phyloP scores from a whole-genome alignment of 2,329 filamentous ascomycete species.

The Fusarium sp. region DNA sequence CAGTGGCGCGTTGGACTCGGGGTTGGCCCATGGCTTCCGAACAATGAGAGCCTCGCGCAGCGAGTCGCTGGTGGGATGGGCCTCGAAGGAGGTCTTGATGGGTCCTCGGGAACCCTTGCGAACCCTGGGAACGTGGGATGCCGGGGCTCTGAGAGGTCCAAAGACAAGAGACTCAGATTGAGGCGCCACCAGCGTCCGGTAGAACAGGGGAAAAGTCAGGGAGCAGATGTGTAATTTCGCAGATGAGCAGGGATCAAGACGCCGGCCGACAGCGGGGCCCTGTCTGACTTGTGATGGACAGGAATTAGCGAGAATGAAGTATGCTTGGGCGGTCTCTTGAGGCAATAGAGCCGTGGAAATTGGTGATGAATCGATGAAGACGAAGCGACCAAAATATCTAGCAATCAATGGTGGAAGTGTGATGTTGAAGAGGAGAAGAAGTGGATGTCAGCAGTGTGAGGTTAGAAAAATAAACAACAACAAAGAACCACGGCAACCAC shows the following conservation, averaged over 20 bases:
- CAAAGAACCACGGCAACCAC: slow-evolving; percentile 34
- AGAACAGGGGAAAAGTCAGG: slow-evolving; percentile 33
- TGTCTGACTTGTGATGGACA: slow-evolving; percentile 20
- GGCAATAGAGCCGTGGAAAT: not conserved
- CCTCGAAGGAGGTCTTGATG: slow-evolving; percentile 8
- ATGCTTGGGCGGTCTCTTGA: not conserved
- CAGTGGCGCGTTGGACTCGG: slow-evolving; percentile 36
- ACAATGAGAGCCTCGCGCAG: slow-evolving; percentile 25
- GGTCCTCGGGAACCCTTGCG: slow-evolving; percentile 25
- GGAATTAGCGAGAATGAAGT: slow-evolving; percentile 10
- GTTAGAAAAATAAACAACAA: slow-evolving; percentile 35
- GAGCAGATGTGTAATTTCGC: slow-evolving; percentile 42
- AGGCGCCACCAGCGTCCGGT: slow-evolving; percentile 32
- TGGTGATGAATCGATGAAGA: slow-evolving; percentile 29
- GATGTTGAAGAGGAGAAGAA: slow-evolving; percentile 15
- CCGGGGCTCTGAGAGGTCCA: slow-evolving; percentile 24
- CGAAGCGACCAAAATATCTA: slow-evolving; percentile 29
- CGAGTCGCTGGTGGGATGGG: slow-evolving; percentile 22
- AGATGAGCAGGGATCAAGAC: slow-evolving; percentile 38
- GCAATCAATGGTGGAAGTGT: slow-evolving; percentile 30
- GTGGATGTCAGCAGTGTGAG: not conserved
- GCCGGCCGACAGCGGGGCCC: slow-evolving; percentile 40
- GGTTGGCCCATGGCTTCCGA: slow-evolving; percentile 36
- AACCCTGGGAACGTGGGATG: slow-evolving; percentile 26
- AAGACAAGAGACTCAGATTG: slow-evolving; percentile 35